phyloP scores from a whole-genome alignment of 257 asterid genomes.

The Ballota nigra region DNA sequence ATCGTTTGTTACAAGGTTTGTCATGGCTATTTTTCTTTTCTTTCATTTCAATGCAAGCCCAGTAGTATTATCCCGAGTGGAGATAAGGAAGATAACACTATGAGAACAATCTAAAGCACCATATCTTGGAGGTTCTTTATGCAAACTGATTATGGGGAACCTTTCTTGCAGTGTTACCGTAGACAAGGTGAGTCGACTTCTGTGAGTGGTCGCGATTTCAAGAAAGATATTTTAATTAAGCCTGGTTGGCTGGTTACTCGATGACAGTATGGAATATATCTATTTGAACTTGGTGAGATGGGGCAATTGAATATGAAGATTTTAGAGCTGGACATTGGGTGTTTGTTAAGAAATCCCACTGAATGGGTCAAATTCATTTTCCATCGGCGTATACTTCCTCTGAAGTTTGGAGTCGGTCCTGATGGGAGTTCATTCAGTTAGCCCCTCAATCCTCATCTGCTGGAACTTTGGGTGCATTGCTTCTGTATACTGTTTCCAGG shows the following conservation, averaged over 20 bases:
- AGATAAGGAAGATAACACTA: not conserved
- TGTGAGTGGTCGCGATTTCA: slow-evolving; percentile 66
- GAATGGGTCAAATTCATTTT: not conserved
- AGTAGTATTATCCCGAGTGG: not conserved
- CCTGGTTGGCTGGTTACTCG: slow-evolving; percentile 92
- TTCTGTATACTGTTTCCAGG: not conserved
- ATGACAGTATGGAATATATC: slow-evolving; percentile 33
- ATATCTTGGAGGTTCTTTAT: not conserved
- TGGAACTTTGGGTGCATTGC: not conserved
- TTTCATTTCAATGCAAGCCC: not conserved
- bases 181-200: slow-evolving; percentile 89
- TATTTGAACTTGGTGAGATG: slow-evolving; percentile 11
- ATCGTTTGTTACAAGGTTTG: slow-evolving; percentile 91
- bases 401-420: not conserved
- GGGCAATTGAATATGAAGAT: not conserved
- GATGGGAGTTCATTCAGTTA: not conserved
- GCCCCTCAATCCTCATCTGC: not conserved
- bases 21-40: not conserved
- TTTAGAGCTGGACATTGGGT: not conserved
- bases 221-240: slow-evolving; percentile 52
- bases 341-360: not conserved
- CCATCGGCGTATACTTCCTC: not conserved
- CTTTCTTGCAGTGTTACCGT: slow-evolving; percentile 76
- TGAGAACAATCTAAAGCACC: too few species aligned
- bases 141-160: slow-evolving; percentile 8